These are phyloP conservation scores for Trifolium repens DNA, from an alignment of 306 rosid species.

Conservation along the genomic window DNA sequence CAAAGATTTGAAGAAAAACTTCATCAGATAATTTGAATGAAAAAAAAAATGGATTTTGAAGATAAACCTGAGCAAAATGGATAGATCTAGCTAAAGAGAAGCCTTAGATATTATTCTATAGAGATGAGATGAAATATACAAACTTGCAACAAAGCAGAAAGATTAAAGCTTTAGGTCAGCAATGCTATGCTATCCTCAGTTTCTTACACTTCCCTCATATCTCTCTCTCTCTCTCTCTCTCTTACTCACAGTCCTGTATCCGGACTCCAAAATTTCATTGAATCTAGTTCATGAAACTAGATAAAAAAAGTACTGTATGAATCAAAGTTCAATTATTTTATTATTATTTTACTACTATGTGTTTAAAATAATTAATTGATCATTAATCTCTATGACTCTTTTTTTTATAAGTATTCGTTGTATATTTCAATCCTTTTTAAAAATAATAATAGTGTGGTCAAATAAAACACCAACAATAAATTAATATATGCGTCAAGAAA, in stretches of 20 bases:
- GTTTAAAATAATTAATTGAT: too few relatives aligned
- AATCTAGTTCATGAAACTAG: constrained; percentile 54
- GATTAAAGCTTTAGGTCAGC: constrained; percentile 54
- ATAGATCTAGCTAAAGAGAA: constrained; percentile 47
- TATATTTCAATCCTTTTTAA: too few relatives aligned
- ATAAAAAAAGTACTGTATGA: constrained; percentile 15
- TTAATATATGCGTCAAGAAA: too few relatives aligned
- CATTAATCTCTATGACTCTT: too few relatives aligned
- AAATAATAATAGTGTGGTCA: too few relatives aligned
- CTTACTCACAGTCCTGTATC: constrained; percentile 8
- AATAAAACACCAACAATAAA: too few relatives aligned
- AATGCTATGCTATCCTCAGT: constrained; percentile 42
- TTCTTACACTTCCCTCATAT: constrained; percentile 19
- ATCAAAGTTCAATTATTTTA: background rate
- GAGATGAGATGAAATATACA: constrained; percentile 4
- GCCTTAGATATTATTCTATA: background rate
- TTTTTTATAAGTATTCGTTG: too few relatives aligned
- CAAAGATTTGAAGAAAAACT: constrained; percentile 40
- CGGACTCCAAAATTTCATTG: constrained; percentile 69
- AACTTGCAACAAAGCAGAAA: constrained; percentile 39
- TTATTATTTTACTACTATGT: background rate
- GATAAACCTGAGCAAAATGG: constrained; percentile 34
- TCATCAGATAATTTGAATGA: background rate
- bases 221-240: constrained; percentile 34
- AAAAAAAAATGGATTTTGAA: background rate